phyloP scores from a whole-genome alignment of 495 filamentous ascomycete species.

The Daldinia caldariorum region DNA sequence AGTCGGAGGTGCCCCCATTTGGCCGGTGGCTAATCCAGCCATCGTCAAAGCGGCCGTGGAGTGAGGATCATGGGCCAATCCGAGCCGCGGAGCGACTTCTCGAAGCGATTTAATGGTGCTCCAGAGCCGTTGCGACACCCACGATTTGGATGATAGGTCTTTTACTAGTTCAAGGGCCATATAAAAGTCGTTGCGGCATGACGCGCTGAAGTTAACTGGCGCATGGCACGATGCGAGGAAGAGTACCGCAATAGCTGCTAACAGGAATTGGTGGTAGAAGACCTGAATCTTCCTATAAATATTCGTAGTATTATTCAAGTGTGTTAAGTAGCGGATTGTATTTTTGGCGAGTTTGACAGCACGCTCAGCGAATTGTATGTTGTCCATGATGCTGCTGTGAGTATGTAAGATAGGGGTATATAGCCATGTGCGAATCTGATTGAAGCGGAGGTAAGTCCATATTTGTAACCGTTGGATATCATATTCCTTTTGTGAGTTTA shows the following conservation, averaged over 20 bases:
- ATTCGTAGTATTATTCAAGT: slow-evolving; percentile 80
- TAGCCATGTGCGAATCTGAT: slow-evolving; percentile 84
- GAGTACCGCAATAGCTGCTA: slow-evolving; percentile 80
- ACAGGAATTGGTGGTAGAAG: slow-evolving; percentile 87
- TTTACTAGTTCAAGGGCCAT: slow-evolving; percentile 85
- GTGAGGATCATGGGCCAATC: slow-evolving; percentile 61
- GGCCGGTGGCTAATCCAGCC: slow-evolving; percentile 47
- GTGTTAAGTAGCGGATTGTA: slow-evolving; percentile 77
- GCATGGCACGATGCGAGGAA: slow-evolving; percentile 87
- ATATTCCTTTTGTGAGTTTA: slow-evolving; percentile 52
- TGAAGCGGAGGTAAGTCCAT: slow-evolving; percentile 75
- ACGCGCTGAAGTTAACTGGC: slow-evolving; percentile 75
- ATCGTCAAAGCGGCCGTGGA: slow-evolving; percentile 46
- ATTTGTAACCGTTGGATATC: slow-evolving; percentile 66
- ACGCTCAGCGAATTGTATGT: slow-evolving; percentile 71
- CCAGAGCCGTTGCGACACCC: slow-evolving; percentile 83
- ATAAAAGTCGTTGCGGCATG: slow-evolving; percentile 86
- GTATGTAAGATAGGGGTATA: slow-evolving; percentile 84
- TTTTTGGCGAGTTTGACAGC: slow-evolving; percentile 83
- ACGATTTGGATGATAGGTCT: slow-evolving; percentile 79
- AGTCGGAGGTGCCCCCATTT: slow-evolving; percentile 33
- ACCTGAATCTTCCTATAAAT: slow-evolving; percentile 83
- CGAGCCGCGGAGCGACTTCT: slow-evolving; percentile 80
- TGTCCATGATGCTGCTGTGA: slow-evolving; percentile 76
- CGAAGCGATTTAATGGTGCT: slow-evolving; percentile 81